Conservation (phyloP, 768 basidiomycete genomes). For the Trametes coccinea region DNA sequence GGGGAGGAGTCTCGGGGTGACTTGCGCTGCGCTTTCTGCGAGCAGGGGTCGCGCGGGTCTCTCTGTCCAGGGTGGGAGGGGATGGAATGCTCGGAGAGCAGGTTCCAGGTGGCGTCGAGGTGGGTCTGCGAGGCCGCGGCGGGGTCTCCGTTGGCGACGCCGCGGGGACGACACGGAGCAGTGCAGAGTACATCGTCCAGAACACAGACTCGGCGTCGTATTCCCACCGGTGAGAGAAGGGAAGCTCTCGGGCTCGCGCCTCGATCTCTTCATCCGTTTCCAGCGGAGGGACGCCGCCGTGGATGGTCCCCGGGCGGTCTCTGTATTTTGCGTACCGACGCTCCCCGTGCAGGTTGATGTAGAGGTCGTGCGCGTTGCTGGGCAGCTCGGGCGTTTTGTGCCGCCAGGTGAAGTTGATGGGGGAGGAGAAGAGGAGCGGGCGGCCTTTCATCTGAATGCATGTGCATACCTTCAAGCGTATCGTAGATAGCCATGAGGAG, state of each 20-base stretch:
- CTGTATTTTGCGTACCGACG: not conserved
- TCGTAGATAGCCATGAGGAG: constrained; percentile 2
- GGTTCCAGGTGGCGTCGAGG: not conserved
- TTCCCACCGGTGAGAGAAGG: not conserved
- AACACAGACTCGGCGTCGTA: constrained; percentile 7
- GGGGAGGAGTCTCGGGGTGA: not conserved
- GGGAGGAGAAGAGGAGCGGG: no score
- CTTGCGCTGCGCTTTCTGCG: not conserved
- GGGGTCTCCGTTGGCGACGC: not conserved
- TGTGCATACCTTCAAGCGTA: not conserved
- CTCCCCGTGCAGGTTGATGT: not conserved
- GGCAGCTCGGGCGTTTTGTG: not conserved
- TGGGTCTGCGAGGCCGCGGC: not conserved
- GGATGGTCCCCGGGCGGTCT: not conserved
- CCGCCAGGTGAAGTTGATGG: not conserved
- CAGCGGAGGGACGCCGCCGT: not conserved
- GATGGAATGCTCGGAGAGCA: not conserved
- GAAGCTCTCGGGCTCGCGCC: not conserved
- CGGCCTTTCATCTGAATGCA: no score
- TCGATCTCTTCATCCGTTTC: not conserved
- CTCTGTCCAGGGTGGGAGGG: not conserved
- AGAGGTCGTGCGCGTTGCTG: not conserved
- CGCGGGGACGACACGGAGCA: not conserved
- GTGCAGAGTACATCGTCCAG: not conserved
- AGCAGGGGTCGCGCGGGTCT: not conserved